Conservation (phyloP, 441 rosid species). For the Aquilaria agallochum region DNA sequence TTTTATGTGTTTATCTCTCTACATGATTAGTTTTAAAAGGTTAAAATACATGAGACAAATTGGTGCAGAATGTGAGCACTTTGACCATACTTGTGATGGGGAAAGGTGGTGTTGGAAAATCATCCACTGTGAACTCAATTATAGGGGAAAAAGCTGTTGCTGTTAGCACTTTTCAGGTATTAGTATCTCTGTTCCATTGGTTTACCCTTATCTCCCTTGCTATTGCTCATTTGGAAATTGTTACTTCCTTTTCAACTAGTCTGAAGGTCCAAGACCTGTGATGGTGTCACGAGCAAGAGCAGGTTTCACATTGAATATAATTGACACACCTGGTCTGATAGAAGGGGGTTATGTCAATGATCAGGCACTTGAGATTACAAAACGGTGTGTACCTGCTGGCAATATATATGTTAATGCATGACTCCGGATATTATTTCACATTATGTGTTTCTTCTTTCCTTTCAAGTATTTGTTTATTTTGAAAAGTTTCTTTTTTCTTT, state of each 20-base stretch:
- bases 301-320: conserved; percentile 42
- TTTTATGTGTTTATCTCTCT: background rate
- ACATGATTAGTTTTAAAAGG: background rate
- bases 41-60: background rate
- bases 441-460: background rate
- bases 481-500: background rate
- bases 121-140: conserved; percentile 52
- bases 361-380: conserved; percentile 45
- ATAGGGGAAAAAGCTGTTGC: conserved; percentile 45
- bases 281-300: conserved; percentile 52
- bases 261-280: conserved; percentile 46
- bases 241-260: conserved; percentile 19
- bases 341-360: conserved; percentile 60
- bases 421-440: too few relatives aligned
- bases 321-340: conserved; percentile 54
- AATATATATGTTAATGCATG: background rate
- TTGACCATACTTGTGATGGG: conserved; percentile 52
- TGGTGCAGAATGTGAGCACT: conserved; percentile 38
- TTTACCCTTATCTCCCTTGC: background rate
- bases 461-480: background rate
- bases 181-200: conserved; percentile 5
- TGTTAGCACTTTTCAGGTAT: conserved; percentile 56
- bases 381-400: conserved; percentile 24
- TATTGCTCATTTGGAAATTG: conserved; percentile 10
- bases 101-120: conserved; percentile 57